Evolutionary conservation across 129 eudicot species (phyloP), one percentile per base, ranked within the genome.

Genomic region (Kitagawia praeruptora): DNA sequence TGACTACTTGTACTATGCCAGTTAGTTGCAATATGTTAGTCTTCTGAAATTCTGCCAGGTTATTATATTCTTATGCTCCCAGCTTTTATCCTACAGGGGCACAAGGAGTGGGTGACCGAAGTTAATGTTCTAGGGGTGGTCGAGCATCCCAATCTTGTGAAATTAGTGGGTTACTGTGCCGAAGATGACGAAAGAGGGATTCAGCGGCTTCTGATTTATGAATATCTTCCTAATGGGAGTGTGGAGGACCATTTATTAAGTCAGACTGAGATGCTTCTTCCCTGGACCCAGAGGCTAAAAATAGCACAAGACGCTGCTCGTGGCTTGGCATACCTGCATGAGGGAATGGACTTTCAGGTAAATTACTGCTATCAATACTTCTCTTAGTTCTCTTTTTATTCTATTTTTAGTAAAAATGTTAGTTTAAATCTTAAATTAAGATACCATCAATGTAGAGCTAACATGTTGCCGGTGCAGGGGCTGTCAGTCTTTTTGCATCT

Each of bases 181-280:
- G 98, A 93, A 70, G 98, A 91, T 74, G 97, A 89, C 56, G 98
- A 93, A 83, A 86, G 98, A 88, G 98, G 95, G 78, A 91, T 91
- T 44, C 98, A 91, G 79, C 85, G 98, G 64, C 95, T 93, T 76
- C 79, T 93, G 41, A 81, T 93, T 47, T 93, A 93, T 76, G 97
- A 93, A 75, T 89, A 86, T 80, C 89, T 93, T 93, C 95, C 97
- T 16, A 93, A 93, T 70, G 80, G 91, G 80, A 93, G 98, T 40
- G 97, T 93, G 31, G 98, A 91, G 81, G 95, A 93, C 72, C 98
- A 91, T 85, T 81, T 93, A 80, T 89, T 87, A 31, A 45, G 85
- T 37, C 86, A 83, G 66, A 82, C 95, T 1, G 82, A 77, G 37
- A 78, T 85, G 27, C 79, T 93, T 70, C 94, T 93, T 75, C 75